A percentile compares a stretch with the other conserved stretches of the same genome.
Conservation (phyloP, 2,329 filamentous ascomycete species). For the Colletotrichum shisoi region DNA sequence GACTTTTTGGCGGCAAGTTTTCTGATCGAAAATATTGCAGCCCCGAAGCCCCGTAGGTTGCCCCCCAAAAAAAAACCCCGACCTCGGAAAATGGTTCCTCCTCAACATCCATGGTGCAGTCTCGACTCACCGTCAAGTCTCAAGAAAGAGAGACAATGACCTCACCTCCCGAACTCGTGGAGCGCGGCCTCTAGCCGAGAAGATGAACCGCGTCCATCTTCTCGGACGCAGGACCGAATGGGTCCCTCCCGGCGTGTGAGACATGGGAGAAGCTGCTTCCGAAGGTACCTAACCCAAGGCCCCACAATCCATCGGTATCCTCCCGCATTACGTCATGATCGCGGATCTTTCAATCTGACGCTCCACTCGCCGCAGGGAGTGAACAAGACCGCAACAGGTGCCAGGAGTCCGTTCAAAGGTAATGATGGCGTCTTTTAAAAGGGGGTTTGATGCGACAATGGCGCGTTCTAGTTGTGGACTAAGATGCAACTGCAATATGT, state of each 20-base stretch:
- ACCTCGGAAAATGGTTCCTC: too few relatives aligned
- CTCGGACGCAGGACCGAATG: neutral
- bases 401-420: too few relatives aligned
- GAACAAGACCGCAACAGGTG: neutral
- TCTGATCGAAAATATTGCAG: too few relatives aligned
- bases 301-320: conserved; percentile 21
- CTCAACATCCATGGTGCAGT: neutral
- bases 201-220: neutral
- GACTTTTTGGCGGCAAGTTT: too few relatives aligned
- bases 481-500: neutral
- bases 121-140: neutral
- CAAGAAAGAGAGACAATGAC: neutral
- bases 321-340: conserved; percentile 30
- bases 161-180: neutral
- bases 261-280: neutral
- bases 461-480: neutral
- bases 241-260: neutral
- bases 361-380: neutral
- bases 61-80: too few relatives aligned
- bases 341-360: neutral
- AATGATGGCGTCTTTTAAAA: neutral
- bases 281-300: conserved; percentile 1
- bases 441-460: neutral
- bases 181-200: neutral
- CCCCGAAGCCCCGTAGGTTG: too few relatives aligned